Evolutionary conservation across 1,284 basidiomycete genomes (phyloP).

Genomic region (Ceratobasidium papillatum): DNA sequence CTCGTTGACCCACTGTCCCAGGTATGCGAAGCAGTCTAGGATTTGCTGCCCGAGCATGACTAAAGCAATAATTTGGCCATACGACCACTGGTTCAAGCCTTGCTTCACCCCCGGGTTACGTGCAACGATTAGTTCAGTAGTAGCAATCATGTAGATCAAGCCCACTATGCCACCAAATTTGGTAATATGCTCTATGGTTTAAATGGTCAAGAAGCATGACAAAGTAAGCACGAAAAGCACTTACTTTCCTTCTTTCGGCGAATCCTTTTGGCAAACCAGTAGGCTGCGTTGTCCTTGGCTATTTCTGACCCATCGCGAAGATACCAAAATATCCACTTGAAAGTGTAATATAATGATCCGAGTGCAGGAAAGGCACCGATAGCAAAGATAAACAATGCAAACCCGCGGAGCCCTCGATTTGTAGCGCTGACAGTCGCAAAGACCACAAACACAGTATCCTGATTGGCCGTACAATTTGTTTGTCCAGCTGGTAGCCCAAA

Average conservation of each 20-base stretch:
- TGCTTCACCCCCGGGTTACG: not conserved
- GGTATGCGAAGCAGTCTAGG: constrained; percentile 18
- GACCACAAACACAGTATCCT: constrained; percentile 6
- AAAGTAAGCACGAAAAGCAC: not conserved
- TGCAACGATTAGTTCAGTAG: constrained; percentile 23
- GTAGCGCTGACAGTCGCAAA: constrained; percentile 16
- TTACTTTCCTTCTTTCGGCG: not conserved
- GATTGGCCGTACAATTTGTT: not conserved
- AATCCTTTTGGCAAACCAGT: not conserved
- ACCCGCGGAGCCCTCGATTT: constrained; percentile 27
- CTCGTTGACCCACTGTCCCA: not conserved
- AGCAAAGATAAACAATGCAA: constrained; percentile 30
- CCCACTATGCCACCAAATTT: constrained; percentile 16
- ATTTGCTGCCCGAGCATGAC: constrained; percentile 33
- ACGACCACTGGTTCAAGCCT: constrained; percentile 4
- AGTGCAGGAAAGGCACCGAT: constrained; percentile 13
- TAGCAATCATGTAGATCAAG: constrained; percentile 37
- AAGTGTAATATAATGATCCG: not conserved
- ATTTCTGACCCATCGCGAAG: not conserved
- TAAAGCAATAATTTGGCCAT: constrained; percentile 18
- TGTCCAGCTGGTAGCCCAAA: constrained; percentile 10
- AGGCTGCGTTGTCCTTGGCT: constrained; percentile 18
- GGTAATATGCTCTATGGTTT: constrained; percentile 5
- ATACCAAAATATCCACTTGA: not conserved
- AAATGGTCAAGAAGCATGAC: not conserved